Base-by-base conservation (phyloP, 305 asterid species). In the Fraxinus xanthoxyloides region DNA sequence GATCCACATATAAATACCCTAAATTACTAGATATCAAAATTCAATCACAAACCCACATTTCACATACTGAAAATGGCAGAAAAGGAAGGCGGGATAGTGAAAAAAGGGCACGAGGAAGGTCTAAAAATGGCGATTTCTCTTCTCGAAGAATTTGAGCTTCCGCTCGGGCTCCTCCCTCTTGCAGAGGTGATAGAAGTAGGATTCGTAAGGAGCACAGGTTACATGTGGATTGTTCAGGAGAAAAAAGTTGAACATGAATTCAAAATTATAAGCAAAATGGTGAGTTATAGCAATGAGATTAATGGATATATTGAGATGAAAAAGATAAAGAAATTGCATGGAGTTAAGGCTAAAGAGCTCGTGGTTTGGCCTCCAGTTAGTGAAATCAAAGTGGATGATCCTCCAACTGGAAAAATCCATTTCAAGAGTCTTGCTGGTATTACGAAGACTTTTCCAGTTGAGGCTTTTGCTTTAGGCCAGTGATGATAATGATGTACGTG, bases 81-180 rank as follows among this genome's bases (percentile, higher is more conserved):
- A 34, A 78, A 79, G 81, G 85, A 56, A 78, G 87, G 85, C 28
- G 87, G 83, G 34, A 36, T 80, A 43, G 88, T 86, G 69, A 86
- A 80, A 81, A 86, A 75, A 73, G 85, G 89, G 0, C 83, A 78
- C 1, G 87, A 86, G 2, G 85, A 86, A 54, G 83, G 87, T 1
- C 21, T 78, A 31, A 80, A 78, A 74, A 73, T 83, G 86, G 88
- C 88, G 7, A 28, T 73, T 13, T 80, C 88, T 31, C 79, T 85
- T 43, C 86, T 83, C 0, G 82, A 80, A 61, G 86, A 83, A 74
- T 63, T 80, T 17, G 83, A 30, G 30, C 78, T 85, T 17, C 84
- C 88, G 12, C 31, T 70, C 15, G 84, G 84, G 3, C 82, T 83
- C 12, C 84, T 85, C 5, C 84, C 86, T 30, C 78, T 82, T 19